Conservation (phyloP, 2,329 filamentous ascomycete species). For the Elsinoe perseae region DNA sequence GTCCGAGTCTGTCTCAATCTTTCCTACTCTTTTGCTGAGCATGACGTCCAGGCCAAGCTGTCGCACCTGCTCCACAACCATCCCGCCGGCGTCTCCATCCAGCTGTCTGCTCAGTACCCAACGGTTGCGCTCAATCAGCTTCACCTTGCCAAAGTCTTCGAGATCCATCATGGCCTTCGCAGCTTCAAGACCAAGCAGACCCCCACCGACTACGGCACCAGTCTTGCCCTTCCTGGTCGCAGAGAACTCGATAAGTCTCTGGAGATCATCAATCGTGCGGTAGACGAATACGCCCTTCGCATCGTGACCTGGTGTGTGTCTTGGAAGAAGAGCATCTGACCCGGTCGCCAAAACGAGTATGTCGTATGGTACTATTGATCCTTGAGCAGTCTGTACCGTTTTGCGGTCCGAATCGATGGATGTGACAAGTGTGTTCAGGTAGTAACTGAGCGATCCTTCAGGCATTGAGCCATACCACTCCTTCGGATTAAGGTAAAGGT, state of each 20-base stretch:
- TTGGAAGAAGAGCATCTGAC: slow-evolving; percentile 70
- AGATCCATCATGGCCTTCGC: slow-evolving; percentile 89
- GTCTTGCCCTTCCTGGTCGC: slow-evolving; percentile 57
- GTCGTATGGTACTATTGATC: slow-evolving; percentile 65
- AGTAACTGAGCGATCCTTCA: slow-evolving; percentile 62
- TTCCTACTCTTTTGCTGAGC: slow-evolving; percentile 65
- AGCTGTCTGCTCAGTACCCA: slow-evolving; percentile 80
- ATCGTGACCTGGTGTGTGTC: slow-evolving; percentile 66
- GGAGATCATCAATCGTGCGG: slow-evolving; percentile 72
- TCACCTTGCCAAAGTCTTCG: slow-evolving; percentile 63
- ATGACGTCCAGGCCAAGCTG: slow-evolving; percentile 73
- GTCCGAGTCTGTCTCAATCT: slow-evolving; percentile 58
- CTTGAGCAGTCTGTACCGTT: slow-evolving; percentile 61
- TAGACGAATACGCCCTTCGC: slow-evolving; percentile 84
- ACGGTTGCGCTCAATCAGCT: slow-evolving; percentile 70
- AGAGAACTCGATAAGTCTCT: slow-evolving; percentile 67
- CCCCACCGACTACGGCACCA: slow-evolving; percentile 75
- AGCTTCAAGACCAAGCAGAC: slow-evolving; percentile 76
- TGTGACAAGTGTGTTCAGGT: slow-evolving; percentile 67
- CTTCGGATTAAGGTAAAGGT: slow-evolving; percentile 76
- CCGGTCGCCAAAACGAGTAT: slow-evolving; percentile 78
- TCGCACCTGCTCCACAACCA: slow-evolving; percentile 76
- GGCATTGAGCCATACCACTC: slow-evolving; percentile 70
- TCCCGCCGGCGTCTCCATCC: slow-evolving; percentile 68
- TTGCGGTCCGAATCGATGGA: slow-evolving; percentile 58